Conservation (phyloP, 495 filamentous ascomycete species). For the Daldinia vernicosa region DNA sequence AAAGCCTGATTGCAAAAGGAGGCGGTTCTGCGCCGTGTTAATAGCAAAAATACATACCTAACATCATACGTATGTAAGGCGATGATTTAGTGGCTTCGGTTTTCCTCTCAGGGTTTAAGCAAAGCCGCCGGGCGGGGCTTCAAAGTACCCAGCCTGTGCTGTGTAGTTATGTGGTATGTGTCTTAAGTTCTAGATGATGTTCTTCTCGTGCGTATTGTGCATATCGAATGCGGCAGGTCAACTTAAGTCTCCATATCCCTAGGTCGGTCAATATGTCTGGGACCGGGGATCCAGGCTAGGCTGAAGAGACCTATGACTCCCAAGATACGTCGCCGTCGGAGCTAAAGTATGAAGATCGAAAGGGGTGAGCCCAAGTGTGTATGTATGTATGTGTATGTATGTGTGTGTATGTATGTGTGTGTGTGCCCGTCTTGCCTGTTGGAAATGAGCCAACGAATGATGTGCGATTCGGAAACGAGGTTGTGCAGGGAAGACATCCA, state of each 20-base stretch:
- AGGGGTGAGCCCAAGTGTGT: slow-evolving; percentile 21
- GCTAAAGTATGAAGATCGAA: slow-evolving; percentile 39
- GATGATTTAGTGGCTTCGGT: slow-evolving; percentile 34
- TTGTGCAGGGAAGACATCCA: slow-evolving; percentile 37
- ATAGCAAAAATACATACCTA: slow-evolving; percentile 2
- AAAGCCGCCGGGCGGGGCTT: slow-evolving; percentile 25
- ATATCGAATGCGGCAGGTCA: slow-evolving; percentile 40
- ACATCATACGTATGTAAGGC: slow-evolving; percentile 3
- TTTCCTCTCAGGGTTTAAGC: slow-evolving; percentile 26
- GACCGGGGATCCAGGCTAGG: slow-evolving; percentile 37
- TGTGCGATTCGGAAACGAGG: slow-evolving; percentile 43
- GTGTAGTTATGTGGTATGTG: slow-evolving; percentile 5
- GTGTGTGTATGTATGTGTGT: slow-evolving; percentile 1
- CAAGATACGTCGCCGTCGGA: slow-evolving; percentile 33
- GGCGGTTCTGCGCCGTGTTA: slow-evolving; percentile 24
- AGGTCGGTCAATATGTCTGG: slow-evolving; percentile 24
- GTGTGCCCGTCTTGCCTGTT: slow-evolving; percentile 33
- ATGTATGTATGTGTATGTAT: slow-evolving; percentile 1
- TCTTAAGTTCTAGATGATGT: slow-evolving; percentile 17
- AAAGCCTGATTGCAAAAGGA: slow-evolving; percentile 22
- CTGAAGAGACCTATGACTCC: slow-evolving; percentile 34
- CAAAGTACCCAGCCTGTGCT: slow-evolving; percentile 10
- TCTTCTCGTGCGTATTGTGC: slow-evolving; percentile 26
- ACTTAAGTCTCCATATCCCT: slow-evolving; percentile 19
- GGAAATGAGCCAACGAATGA: slow-evolving; percentile 44